A percentile compares a stretch with the other conserved stretches of the same genome.
phyloP scores from a whole-genome alignment of 2,329 filamentous ascomycete genomes.

The Ophiobolus disseminans region DNA sequence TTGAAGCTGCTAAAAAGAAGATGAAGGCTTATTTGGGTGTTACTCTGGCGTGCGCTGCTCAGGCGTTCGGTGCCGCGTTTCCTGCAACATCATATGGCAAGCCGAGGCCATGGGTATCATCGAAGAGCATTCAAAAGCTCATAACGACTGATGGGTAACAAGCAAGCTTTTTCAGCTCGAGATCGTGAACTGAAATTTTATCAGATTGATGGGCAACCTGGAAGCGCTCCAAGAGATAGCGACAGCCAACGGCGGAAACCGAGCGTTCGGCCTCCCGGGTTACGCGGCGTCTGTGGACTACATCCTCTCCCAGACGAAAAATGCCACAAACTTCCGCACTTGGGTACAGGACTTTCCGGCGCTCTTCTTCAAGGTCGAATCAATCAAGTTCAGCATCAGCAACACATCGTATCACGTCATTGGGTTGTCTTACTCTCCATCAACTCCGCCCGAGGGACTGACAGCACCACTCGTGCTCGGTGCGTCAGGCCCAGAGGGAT shows the following conservation, averaged over 20 bases:
- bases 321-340: constrained; percentile 46
- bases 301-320: constrained; percentile 58
- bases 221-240: constrained; percentile 63
- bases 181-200: not conserved
- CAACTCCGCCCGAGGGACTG: constrained; percentile 55
- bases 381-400: constrained; percentile 50
- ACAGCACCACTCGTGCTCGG: constrained; percentile 52
- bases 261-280: constrained; percentile 66
- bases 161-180: not conserved
- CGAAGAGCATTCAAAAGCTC: constrained; percentile 50
- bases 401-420: constrained; percentile 49
- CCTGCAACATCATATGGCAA: constrained; percentile 29
- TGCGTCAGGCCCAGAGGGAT: constrained; percentile 50
- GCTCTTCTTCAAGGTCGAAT: constrained; percentile 52
- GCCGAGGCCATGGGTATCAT: constrained; percentile 41
- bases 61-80: constrained; percentile 30
- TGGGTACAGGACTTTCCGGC: constrained; percentile 61
- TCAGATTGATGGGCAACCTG: constrained; percentile 62
- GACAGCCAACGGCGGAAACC: constrained; percentile 63
- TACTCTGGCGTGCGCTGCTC: constrained; percentile 32
- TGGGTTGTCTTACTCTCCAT: constrained; percentile 57
- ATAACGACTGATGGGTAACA: constrained; percentile 49
- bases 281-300: constrained; percentile 66
- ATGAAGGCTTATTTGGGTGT: constrained; percentile 40
- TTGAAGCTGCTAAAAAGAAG: constrained; percentile 11